Evolutionary conservation across 176 grass and related monocot species (phyloP).

Genomic region (Juncus inflexus): DNA sequence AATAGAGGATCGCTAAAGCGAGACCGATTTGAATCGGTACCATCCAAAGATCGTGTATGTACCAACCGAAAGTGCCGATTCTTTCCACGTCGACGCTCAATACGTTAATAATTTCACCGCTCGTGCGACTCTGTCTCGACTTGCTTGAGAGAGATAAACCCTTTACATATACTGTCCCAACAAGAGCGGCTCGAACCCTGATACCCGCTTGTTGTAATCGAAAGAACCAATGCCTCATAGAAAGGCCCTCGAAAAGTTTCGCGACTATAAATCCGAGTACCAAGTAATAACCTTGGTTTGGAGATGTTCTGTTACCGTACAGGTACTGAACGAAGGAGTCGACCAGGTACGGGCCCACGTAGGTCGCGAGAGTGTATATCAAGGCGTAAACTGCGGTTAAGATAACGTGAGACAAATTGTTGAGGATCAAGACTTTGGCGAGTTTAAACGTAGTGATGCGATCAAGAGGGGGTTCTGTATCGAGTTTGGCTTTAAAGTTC

Average conservation of each 20-base stretch:
- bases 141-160: slow-evolving; percentile 53
- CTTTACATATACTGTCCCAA: slow-evolving; percentile 67
- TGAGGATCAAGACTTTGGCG: slow-evolving; percentile 55
- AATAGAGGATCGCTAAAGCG: slow-evolving; percentile 64
- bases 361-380: slow-evolving; percentile 54
- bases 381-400: slow-evolving; percentile 59
- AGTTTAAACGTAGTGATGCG: slow-evolving; percentile 60
- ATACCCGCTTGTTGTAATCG: slow-evolving; percentile 51
- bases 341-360: slow-evolving; percentile 83
- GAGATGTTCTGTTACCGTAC: slow-evolving; percentile 43
- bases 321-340: slow-evolving; percentile 82
- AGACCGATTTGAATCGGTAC: slow-evolving; percentile 59
- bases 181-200: slow-evolving; percentile 39
- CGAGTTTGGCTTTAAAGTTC: slow-evolving; percentile 53
- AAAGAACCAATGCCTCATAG: slow-evolving; percentile 51
- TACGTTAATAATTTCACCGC: slow-evolving; percentile 39
- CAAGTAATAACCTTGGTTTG: slow-evolving; percentile 48
- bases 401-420: slow-evolving; percentile 46
- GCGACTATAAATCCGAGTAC: slow-evolving; percentile 52
- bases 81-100: slow-evolving; percentile 64
- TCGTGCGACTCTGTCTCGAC: slow-evolving; percentile 55
- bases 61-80: slow-evolving; percentile 44
- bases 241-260: slow-evolving; percentile 64
- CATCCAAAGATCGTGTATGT: slow-evolving; percentile 79
- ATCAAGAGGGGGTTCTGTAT: slow-evolving; percentile 14